These are phyloP conservation scores for Pseudogymnoascus sp. DNA, from an alignment of 2,329 filamentous ascomycete species.

Conservation along the genomic window DNA sequence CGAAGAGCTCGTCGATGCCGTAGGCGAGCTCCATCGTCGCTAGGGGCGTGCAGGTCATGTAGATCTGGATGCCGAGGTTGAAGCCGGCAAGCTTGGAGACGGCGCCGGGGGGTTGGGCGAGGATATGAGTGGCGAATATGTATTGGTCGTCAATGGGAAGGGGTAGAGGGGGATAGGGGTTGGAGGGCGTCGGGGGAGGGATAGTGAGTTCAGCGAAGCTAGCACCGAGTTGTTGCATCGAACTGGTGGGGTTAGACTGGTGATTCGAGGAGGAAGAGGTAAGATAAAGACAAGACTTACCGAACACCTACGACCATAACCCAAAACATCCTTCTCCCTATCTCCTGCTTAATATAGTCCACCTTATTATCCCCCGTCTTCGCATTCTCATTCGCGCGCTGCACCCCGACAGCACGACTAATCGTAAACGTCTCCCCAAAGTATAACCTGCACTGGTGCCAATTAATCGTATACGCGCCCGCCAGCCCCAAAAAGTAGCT, in stretches of 20 bases:
- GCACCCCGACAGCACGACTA: slow-evolving; percentile 57
- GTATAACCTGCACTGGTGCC: slow-evolving; percentile 59
- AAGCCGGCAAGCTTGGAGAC: slow-evolving; percentile 71
- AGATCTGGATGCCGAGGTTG: slow-evolving; percentile 70
- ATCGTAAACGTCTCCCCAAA: slow-evolving; percentile 65
- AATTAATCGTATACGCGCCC: slow-evolving; percentile 59
- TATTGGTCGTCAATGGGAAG: slow-evolving; percentile 77
- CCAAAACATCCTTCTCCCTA: slow-evolving; percentile 77
- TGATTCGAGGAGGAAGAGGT: neutral
- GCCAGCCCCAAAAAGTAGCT: slow-evolving; percentile 67
- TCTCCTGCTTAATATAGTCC: slow-evolving; percentile 64
- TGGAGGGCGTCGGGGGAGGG: slow-evolving; percentile 64
- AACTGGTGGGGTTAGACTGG: slow-evolving; percentile 37
- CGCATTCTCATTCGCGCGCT: slow-evolving; percentile 39
- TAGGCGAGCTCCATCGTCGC: slow-evolving; percentile 76
- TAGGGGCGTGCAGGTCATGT: slow-evolving; percentile 69
- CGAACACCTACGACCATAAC: slow-evolving; percentile 66
- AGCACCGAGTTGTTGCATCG: slow-evolving; percentile 68
- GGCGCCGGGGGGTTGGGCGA: slow-evolving; percentile 57
- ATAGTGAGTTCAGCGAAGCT: slow-evolving; percentile 65
- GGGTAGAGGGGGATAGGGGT: slow-evolving; percentile 72
- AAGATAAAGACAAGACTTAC: slow-evolving; percentile 34
- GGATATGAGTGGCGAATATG: slow-evolving; percentile 62
- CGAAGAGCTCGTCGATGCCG: slow-evolving; percentile 65
- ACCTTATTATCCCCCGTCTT: slow-evolving; percentile 26